phyloP scores from a whole-genome alignment of 768 basidiomycete species.

The Gautieria morchelliformis region DNA sequence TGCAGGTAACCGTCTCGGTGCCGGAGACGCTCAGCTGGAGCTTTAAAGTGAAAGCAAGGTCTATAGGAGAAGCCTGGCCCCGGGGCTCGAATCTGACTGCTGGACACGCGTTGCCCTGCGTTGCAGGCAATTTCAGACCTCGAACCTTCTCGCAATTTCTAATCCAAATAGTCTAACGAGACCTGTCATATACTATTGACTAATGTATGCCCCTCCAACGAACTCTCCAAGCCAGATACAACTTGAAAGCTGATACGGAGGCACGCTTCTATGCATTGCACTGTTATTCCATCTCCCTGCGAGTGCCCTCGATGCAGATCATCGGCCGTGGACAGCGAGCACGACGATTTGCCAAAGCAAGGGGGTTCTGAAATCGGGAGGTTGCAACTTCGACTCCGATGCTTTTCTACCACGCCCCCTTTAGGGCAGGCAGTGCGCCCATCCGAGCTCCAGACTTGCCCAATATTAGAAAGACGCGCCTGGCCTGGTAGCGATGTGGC shows the following conservation, averaged over 20 bases:
- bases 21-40: conserved; percentile 3
- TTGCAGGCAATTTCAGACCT: neutral
- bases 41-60: conserved; percentile 1
- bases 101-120: neutral
- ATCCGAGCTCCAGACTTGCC: neutral
- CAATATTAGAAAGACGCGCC: neutral
- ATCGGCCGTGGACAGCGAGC: conserved; percentile 27
- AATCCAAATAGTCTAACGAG: neutral
- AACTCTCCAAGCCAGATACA: conserved; percentile 50
- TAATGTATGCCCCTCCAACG: conserved; percentile 77
- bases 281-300: conserved; percentile 86
- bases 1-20: neutral
- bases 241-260: conserved; percentile 76
- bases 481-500: too few species aligned
- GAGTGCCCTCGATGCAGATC: conserved; percentile 49
- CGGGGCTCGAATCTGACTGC: neutral
- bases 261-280: conserved; percentile 70
- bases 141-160: neutral
- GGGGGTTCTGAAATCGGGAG: neutral
- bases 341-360: conserved; percentile 35
- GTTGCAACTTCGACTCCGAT: neutral
- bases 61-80: neutral
- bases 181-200: neutral
- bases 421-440: conserved; percentile 6
- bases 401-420: conserved; percentile 3